Conservation (phyloP, 139 green algal species). For the Dunaliella primolecta region DNA sequence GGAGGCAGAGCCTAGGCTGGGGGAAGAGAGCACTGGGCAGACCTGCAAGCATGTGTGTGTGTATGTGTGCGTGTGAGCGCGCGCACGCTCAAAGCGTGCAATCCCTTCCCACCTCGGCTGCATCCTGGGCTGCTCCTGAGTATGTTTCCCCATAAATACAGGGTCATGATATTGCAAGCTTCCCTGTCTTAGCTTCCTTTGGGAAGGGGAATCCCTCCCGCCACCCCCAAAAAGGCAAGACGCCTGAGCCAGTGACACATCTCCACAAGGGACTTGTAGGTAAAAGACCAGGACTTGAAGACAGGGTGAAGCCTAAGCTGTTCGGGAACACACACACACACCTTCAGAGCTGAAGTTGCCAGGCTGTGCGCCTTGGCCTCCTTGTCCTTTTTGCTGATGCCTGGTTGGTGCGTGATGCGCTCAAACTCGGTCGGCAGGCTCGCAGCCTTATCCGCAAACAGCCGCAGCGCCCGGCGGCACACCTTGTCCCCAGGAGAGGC, state of each 20-base stretch:
- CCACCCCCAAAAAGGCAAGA: too few relatives aligned
- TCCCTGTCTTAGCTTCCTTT: too few relatives aligned
- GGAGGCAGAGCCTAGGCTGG: neutral
- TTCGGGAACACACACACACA: conserved; percentile 16
- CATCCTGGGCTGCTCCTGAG: too few relatives aligned
- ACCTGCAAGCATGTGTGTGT: neutral
- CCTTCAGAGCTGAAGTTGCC: conserved; percentile 24
- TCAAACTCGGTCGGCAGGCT: conserved; percentile 24
- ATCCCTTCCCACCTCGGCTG: too few relatives aligned
- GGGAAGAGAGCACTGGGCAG: neutral
- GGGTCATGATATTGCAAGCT: too few relatives aligned
- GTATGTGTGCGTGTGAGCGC: neutral
- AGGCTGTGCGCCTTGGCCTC: conserved; percentile 13
- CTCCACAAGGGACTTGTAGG: neutral
- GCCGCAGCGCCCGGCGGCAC: conserved; percentile 53
- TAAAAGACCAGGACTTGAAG: neutral
- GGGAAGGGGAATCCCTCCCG: too few relatives aligned
- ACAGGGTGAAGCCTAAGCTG: too few relatives aligned
- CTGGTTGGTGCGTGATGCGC: conserved; percentile 24
- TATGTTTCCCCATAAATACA: too few relatives aligned
- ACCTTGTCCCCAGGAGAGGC: conserved; percentile 38
- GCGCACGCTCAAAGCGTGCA: too few relatives aligned
- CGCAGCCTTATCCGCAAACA: conserved; percentile 42
- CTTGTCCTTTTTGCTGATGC: conserved; percentile 16
- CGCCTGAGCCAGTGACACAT: too few relatives aligned